Percentiles rank a stretch among this genome's conserved stretches.
These are phyloP conservation scores for Solanum arcanum DNA, from an alignment of 257 asterid genomes.

Conservation along the genomic window DNA sequence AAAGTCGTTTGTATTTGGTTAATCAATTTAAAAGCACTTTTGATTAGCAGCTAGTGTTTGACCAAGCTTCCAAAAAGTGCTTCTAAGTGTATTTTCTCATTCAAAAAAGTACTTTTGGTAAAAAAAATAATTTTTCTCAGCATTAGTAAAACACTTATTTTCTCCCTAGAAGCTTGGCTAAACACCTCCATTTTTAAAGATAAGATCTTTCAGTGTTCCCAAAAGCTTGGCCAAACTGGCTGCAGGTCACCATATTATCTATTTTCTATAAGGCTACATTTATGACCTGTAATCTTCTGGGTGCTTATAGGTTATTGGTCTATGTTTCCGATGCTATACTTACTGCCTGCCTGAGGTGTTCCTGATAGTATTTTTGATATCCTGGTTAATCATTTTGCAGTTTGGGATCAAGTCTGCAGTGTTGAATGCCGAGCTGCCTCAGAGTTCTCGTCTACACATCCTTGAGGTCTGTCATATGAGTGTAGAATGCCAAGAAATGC, in stretches of 20 bases:
- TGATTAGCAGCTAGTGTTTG: neutral
- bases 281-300: neutral
- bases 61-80: neutral
- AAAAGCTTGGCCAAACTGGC: neutral
- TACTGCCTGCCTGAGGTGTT: neutral
- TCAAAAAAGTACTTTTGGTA: neutral
- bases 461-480: slow-evolving; percentile 50
- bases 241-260: neutral
- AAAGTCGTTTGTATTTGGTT: neutral
- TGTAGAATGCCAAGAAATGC: neutral
- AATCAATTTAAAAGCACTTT: neutral
- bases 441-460: slow-evolving; percentile 91
- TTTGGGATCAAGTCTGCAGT: slow-evolving; percentile 90
- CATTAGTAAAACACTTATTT: neutral
- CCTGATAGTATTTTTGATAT: neutral
- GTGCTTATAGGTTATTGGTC: neutral
- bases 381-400: slow-evolving; percentile 18
- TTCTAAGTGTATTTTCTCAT: neutral
- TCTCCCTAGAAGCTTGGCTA: neutral
- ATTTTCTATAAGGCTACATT: neutral
- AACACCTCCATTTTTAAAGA: neutral
- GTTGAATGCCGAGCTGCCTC: slow-evolving; percentile 92
- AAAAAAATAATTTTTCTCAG: no score
- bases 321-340: neutral
- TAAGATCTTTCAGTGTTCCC: no score